Conservation (phyloP, 106 monocot genomes). For the Allium cepa region DNA sequence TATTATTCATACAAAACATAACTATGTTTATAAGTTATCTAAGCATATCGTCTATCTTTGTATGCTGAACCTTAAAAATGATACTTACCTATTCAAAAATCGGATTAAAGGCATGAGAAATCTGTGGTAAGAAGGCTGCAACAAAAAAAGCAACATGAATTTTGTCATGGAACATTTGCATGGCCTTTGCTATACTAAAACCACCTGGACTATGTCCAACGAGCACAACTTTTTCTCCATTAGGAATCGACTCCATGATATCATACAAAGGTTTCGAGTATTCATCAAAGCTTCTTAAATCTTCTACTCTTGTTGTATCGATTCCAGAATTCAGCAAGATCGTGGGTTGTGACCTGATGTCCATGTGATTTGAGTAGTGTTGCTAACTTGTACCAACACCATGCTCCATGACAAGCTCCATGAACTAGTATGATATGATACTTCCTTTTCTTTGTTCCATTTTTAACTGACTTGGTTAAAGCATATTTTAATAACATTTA, state of each 20-base stretch:
- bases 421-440: conserved; percentile 25
- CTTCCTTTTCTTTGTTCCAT: neutral
- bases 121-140: conserved; percentile 15
- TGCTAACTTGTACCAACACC: conserved; percentile 48
- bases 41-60: too few relatives aligned
- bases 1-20: neutral
- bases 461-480: neutral
- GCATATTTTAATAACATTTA: neutral
- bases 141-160: conserved; percentile 21
- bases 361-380: conserved; percentile 10
- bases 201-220: conserved; percentile 43
- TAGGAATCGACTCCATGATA: neutral
- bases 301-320: neutral
- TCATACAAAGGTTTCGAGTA: conserved; percentile 24
- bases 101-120: neutral
- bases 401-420: conserved; percentile 37
- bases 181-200: conserved; percentile 19
- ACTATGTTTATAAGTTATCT: neutral
- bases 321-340: conserved; percentile 28
- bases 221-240: conserved; percentile 16
- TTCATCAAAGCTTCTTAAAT: conserved; percentile 13
- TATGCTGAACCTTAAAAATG: neutral
- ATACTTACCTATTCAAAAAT: neutral
- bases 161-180: conserved; percentile 30
- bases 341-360: conserved; percentile 20